Evolutionary conservation across 2,329 filamentous ascomycete species (phyloP), one percentile per base, ranked within the genome.

Genomic region (Apiospora koreana): DNA sequence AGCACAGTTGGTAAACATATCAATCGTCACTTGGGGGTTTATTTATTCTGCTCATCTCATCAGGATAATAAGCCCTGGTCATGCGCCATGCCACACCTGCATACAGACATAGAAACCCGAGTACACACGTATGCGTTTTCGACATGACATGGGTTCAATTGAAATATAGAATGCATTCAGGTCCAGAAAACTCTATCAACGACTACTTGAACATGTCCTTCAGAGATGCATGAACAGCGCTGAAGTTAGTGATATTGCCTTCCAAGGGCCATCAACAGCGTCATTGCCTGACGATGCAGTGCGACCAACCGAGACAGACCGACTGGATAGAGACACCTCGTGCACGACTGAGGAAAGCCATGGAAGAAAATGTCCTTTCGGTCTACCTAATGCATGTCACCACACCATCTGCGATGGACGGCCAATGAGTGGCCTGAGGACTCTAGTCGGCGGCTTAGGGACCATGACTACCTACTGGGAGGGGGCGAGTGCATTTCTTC

Each of bases 371-470:
- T 62, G 54, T 38, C 31, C 31, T 62, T 62, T 62, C 31, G 35
- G 54, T 62, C 54, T 38, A 62, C 54, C 54, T 62, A 62, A 62
- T 62, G 54, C 54, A 62, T 62, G 54, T 62, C 54, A 62, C 54
- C 54, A 62, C 54, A 62, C 54, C 54, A 62, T 62, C 31, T 54
- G 31, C 5, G 31, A 62, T 38, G 54, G 31, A 38, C 54, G 54
- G 54, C 54, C 54, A 62, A 62, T 62, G 31, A n/a, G n/a, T 14
- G 54, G 54, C 31, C 54, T 38, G 31, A 62, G 28, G 31, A 62
- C 31, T 62, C 18, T 38, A 38, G 54, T 38, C 54, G 54, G 54
- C 54, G 54, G 54, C 54, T 62, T 38, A 62, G 54, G 54, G 54
- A 62, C 31, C 54, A 62, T 35, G 28, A 35, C 54, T 14, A 62